Base-by-base conservation (phyloP, 2,329 filamentous ascomycete genomes). In the Elsinoe perseae region DNA sequence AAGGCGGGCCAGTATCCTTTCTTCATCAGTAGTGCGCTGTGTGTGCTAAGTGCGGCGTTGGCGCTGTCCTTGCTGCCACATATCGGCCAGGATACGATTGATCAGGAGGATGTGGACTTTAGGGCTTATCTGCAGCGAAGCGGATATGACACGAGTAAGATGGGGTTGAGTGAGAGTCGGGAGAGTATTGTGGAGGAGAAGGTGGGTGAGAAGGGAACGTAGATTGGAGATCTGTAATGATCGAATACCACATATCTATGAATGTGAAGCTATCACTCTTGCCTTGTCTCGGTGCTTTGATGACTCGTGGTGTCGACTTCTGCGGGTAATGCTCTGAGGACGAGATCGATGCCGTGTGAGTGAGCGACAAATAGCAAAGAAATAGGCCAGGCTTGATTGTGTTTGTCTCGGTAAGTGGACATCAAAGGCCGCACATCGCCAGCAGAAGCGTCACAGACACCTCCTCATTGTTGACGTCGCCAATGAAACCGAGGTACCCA, bases 41-140 rank as follows among this genome's bases (percentile, higher is more conserved):
- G 88, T 62, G 70, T 95, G n/a, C 75, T 95, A 50, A 85, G 83
- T 1, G 89, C 87, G 0, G 70, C 73, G 8, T 68, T 91, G 25
- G 81, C 82, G 1, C 72, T 86, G 3, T 80, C 89, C 63, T 79
- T 80, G 57, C 70, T 95, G 50, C 91, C 91, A 0, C 73, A 87
- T 48, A 86, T 96, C 59, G 83, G 83, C 9, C 82, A 95, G 72
- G 86, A 95, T 64, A 95, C 89, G 0, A 95, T 96, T 60, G 80
- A 84, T 0, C 65, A 79, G 14, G 91, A 96, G 70, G 90, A 96
- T 65, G 66, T 75, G 7, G 79, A 80, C 42, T 96, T 95, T 74
- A 80, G 87, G 30, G 79, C 73, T 16, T 95, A 86, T 66, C 75
- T 96, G 10, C 77, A 83, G 65, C 73, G 73, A 23, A 77, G 92